Evolutionary conservation across 306 rosid species (phyloP).

Genomic region (Trifolium fragiferum): DNA sequence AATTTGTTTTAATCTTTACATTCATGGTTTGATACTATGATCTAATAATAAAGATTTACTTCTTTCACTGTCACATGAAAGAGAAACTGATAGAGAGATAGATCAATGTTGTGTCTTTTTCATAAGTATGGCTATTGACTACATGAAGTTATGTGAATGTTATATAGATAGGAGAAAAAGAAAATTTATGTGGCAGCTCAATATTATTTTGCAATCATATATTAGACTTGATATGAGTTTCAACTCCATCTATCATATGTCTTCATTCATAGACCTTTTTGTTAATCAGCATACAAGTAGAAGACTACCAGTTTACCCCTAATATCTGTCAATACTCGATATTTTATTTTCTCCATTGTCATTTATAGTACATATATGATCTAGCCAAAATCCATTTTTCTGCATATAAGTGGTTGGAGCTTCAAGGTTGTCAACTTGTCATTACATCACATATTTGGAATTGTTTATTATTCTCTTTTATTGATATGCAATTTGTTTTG

Average conservation of each 20-base stretch:
- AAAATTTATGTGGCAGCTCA: slow-evolving; percentile 3
- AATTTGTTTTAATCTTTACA: background rate
- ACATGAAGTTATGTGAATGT: slow-evolving; percentile 8
- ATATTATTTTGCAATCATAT: background rate
- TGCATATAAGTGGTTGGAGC: too few species aligned
- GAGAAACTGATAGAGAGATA: too few species aligned
- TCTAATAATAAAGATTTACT: background rate
- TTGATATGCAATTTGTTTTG: too few species aligned
- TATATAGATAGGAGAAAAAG: slow-evolving; percentile 11
- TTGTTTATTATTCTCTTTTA: too few species aligned
- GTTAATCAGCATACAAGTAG: slow-evolving; percentile 19
- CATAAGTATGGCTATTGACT: background rate
- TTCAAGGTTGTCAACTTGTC: too few species aligned
- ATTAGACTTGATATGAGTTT: background rate
- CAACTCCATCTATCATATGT: background rate
- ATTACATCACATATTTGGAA: too few species aligned
- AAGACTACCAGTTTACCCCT: background rate
- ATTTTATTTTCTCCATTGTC: slow-evolving; percentile 12
- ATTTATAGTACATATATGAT: slow-evolving; percentile 12
- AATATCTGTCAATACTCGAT: slow-evolving; percentile 15
- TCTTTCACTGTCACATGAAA: background rate
- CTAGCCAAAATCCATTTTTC: slow-evolving; percentile 19
- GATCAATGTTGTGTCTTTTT: background rate
- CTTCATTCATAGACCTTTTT: slow-evolving; percentile 26
- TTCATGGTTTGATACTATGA: slow-evolving; percentile 1